Conservation (phyloP, 1,284 basidiomycete species). For the Melampsora americana region DNA sequence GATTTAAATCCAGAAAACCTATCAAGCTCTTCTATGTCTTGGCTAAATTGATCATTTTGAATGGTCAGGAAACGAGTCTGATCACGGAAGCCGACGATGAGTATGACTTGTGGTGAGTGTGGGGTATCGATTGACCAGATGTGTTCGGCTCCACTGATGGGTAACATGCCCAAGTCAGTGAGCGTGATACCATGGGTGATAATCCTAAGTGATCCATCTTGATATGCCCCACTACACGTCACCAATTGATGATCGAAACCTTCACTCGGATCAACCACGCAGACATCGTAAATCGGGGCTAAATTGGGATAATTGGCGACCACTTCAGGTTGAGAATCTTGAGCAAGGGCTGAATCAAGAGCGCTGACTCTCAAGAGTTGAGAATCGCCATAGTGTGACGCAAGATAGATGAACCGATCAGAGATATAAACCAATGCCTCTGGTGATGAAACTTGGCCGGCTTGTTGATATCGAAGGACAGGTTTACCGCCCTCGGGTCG, state of each 20-base stretch:
- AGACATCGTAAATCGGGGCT: slow-evolving; percentile 33
- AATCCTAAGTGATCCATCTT: slow-evolving; percentile 25
- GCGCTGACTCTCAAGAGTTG: slow-evolving; percentile 24
- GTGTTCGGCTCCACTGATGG: slow-evolving; percentile 25
- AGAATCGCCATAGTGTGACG: slow-evolving; percentile 39
- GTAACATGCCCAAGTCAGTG: slow-evolving; percentile 3
- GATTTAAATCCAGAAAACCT: slow-evolving; percentile 17
- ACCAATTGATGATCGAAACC: slow-evolving; percentile 18
- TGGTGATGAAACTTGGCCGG: slow-evolving; percentile 25
- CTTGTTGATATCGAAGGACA: slow-evolving; percentile 4
- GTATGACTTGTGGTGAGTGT: not conserved
- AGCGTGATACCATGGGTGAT: slow-evolving; percentile 24
- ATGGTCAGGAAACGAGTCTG: not conserved
- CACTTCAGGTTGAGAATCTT: not conserved
- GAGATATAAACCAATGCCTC: slow-evolving; percentile 35
- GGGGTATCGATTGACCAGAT: slow-evolving; percentile 14
- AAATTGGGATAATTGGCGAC: slow-evolving; percentile 20
- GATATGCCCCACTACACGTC: slow-evolving; percentile 41
- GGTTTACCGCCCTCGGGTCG: not conserved
- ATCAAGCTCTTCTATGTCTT: slow-evolving; percentile 19
- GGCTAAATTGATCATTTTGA: slow-evolving; percentile 5
- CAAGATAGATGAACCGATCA: slow-evolving; percentile 20
- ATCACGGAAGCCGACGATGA: slow-evolving; percentile 22
- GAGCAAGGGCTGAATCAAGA: not conserved
- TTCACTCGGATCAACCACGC: slow-evolving; percentile 7